Evolutionary conservation across 805 yeast species (phyloP).

Genomic region (Candida namnaoensis): DNA sequence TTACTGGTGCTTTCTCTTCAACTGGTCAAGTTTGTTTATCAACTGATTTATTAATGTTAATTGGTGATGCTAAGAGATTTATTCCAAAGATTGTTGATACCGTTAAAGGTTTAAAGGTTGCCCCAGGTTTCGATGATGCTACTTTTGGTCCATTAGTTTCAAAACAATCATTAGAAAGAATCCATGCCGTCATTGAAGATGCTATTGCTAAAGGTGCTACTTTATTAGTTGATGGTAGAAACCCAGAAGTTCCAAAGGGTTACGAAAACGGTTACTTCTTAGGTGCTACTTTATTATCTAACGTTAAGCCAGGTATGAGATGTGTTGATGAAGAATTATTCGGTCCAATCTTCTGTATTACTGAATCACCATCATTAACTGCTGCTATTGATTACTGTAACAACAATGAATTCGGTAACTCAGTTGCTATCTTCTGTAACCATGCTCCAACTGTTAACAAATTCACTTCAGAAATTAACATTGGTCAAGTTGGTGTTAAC

Average conservation of each 20-base stretch:
- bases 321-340: conserved; percentile 70
- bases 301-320: conserved; percentile 59
- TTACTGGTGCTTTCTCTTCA: conserved; percentile 76
- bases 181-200: conserved; percentile 47
- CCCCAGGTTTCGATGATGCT: conserved; percentile 57
- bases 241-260: conserved; percentile 28
- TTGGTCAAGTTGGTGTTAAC: conserved; percentile 73
- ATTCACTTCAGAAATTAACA: conserved; percentile 56
- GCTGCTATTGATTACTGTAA: conserved; percentile 61
- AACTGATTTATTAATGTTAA: conserved; percentile 63
- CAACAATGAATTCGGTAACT: conserved; percentile 56
- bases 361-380: conserved; percentile 54
- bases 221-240: conserved; percentile 56
- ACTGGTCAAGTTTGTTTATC: conserved; percentile 86
- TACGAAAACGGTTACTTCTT: conserved; percentile 62
- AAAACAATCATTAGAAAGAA: conserved; percentile 44
- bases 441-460: conserved; percentile 63
- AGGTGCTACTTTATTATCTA: conserved; percentile 59
- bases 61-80: conserved; percentile 58
- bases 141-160: conserved; percentile 71
- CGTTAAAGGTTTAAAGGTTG: conserved; percentile 48
- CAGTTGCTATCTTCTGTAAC: conserved; percentile 61
- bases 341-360: conserved; percentile 65
- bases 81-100: conserved; percentile 46
- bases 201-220: conserved; percentile 56